Conservation (phyloP, 257 asterid genomes). For the Penstemon eatonii region DNA sequence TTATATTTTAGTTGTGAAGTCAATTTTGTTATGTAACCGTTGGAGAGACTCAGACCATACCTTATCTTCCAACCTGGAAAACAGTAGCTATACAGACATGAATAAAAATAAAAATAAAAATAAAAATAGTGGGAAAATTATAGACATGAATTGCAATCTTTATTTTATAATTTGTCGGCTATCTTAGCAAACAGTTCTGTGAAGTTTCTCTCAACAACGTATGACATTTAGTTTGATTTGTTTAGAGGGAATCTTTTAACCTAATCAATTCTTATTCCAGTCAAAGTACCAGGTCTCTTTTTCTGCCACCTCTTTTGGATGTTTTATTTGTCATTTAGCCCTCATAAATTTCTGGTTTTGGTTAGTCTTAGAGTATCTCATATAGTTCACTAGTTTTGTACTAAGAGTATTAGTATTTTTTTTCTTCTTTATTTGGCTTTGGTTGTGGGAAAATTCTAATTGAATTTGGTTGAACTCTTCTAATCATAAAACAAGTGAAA, state of each 20-base stretch:
- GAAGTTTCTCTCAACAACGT: neutral
- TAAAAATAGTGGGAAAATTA: too few species aligned
- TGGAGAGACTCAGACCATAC: too few species aligned
- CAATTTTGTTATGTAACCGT: too few species aligned
- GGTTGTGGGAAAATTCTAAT: too few species aligned
- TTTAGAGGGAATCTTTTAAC: slow-evolving; percentile 25
- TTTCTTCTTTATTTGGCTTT: neutral
- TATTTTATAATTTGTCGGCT: slow-evolving; percentile 3
- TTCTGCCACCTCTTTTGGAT: slow-evolving; percentile 14
- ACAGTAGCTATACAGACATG: too few species aligned
- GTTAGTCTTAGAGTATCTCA: neutral
- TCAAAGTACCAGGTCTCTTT: slow-evolving; percentile 20
- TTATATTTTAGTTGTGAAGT: too few species aligned
- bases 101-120: too few species aligned
- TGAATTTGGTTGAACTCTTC: neutral
- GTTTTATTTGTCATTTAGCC: slow-evolving; percentile 30
- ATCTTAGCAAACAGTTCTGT: neutral
- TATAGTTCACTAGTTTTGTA: neutral
- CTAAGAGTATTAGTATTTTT: neutral
- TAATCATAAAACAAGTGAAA: too few species aligned
- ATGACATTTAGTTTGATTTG: slow-evolving; percentile 23
- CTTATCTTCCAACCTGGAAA: too few species aligned
- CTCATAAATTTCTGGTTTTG: neutral
- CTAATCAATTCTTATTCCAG: slow-evolving; percentile 17
- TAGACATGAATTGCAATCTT: too few species aligned